These are phyloP conservation scores for Flaveria ramosissima DNA, from an alignment of 129 eudicot species.

Conservation along the genomic window DNA sequence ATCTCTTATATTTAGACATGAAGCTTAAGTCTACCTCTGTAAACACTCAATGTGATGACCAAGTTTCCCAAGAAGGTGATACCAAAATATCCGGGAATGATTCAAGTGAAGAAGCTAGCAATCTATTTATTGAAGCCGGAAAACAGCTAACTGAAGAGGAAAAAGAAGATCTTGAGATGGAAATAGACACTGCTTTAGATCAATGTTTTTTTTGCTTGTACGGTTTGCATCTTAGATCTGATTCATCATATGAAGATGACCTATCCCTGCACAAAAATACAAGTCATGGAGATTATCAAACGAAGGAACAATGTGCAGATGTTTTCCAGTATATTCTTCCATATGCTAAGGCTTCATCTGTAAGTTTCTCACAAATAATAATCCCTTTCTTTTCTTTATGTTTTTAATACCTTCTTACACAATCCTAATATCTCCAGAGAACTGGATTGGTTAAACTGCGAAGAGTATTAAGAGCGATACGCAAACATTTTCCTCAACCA, in stretches of 20 bases:
- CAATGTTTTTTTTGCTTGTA: conserved; percentile 94
- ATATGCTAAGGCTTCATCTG: conserved; percentile 94
- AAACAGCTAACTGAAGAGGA: conserved; percentile 76
- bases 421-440: conserved; percentile 47
- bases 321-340: conserved; percentile 94
- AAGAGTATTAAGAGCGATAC: conserved; percentile 93
- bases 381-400: not conserved
- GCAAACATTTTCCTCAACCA: conserved; percentile 93
- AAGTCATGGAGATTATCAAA: conserved; percentile 92
- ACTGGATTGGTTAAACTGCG: conserved; percentile 87
- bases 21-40: conserved; percentile 64
- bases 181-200: conserved; percentile 82
- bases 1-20: conserved; percentile 82
- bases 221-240: conserved; percentile 90
- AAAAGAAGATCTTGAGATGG: conserved; percentile 88
- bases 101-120: conserved; percentile 38
- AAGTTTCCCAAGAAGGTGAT: conserved; percentile 38
- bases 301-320: conserved; percentile 98
- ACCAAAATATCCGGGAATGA: conserved; percentile 33
- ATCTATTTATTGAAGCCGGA: conserved; percentile 39
- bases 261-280: conserved; percentile 77
- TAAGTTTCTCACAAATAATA: conserved; percentile 40
- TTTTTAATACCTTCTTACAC: not conserved
- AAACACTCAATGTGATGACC: conserved; percentile 50
- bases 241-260: conserved; percentile 86